A percentile compares a stretch with the other conserved stretches of the same genome.
Conservation (phyloP, 805 yeast genomes). For the Candida verbasci region DNA sequence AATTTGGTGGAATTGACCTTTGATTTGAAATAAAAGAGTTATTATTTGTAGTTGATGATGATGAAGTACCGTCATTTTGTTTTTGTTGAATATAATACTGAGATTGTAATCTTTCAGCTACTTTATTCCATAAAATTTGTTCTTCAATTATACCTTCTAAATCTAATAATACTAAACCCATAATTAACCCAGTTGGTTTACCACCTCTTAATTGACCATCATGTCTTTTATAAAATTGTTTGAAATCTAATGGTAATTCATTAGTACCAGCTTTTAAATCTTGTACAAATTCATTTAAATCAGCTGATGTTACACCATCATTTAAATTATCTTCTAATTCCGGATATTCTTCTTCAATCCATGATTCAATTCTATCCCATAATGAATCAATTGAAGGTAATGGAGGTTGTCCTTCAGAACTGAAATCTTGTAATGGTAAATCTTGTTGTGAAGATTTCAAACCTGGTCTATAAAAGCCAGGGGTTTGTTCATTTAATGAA, state of each 20-base stretch:
- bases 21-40: slow-evolving; percentile 29
- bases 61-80: slow-evolving; percentile 13
- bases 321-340: slow-evolving; percentile 41
- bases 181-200: slow-evolving; percentile 40
- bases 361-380: slow-evolving; percentile 39
- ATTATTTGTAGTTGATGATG: slow-evolving; percentile 6
- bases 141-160: slow-evolving; percentile 40
- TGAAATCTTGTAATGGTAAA: slow-evolving; percentile 42
- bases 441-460: slow-evolving; percentile 43
- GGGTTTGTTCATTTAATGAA: slow-evolving; percentile 19
- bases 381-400: slow-evolving; percentile 41
- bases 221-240: slow-evolving; percentile 42
- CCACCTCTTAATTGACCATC: slow-evolving; percentile 46
- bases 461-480: slow-evolving; percentile 32
- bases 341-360: slow-evolving; percentile 44
- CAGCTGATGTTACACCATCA: slow-evolving; percentile 41
- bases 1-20: slow-evolving; percentile 34
- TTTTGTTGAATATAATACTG: slow-evolving; percentile 28
- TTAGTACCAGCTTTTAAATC: slow-evolving; percentile 38
- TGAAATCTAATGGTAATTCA: slow-evolving; percentile 36
- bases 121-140: slow-evolving; percentile 38
- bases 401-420: slow-evolving; percentile 46
- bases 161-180: slow-evolving; percentile 41
- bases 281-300: slow-evolving; percentile 42
- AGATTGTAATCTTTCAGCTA: slow-evolving; percentile 35